Evolutionary conservation across 495 filamentous ascomycete genomes (phyloP), one percentile per base, ranked within the genome.

Genomic region (Aspergillus heteromorphus): DNA sequence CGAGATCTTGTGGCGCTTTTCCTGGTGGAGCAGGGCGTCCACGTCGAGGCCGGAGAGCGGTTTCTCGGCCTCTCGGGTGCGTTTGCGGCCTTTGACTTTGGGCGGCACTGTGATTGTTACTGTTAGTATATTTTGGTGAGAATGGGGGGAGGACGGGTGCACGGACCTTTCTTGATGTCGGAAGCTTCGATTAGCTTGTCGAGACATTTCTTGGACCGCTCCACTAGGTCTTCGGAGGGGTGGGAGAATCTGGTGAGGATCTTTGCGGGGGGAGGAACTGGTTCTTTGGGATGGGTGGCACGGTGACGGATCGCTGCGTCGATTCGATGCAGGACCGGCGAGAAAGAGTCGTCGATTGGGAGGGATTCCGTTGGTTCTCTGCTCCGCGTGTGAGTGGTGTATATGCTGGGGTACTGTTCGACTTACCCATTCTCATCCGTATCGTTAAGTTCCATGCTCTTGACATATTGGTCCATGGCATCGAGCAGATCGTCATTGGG

Each of bases 1-100:
- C 2, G 86, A 86, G 49, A 99, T 91, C 53, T 81, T 86, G 36
- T 72, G 62, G 9, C 73, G 79, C 57, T 84, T 84, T 60, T 83
- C 72, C 65, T 72, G 63, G 41, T 78, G 77, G 20, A 96, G 84
- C 16, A 96, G 84, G 1, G 81, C 79, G 55, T 89, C 86, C 49
- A 96, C 80, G 60, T 99, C 87, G 16, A 99, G 85, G 16, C 91
- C 92, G 0, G 95, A 99, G 27, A 96, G 84, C 0, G 95, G 95
- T 54, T 89, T 91, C 55, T 86, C 81, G 9, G 81, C 72, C 29
- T 92, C 82, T 18, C 84, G 86, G 27, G 78, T 75, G 55, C 83
- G 80, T 61, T 85, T 87, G 36, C 80, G 82, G 45, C 87, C 85
- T 65, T 88, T 86, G n/a, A 81, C 79, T 64, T 92, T 96, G 2